phyloP scores from a whole-genome alignment of 768 basidiomycete genomes.

The Suillus ampliporus region DNA sequence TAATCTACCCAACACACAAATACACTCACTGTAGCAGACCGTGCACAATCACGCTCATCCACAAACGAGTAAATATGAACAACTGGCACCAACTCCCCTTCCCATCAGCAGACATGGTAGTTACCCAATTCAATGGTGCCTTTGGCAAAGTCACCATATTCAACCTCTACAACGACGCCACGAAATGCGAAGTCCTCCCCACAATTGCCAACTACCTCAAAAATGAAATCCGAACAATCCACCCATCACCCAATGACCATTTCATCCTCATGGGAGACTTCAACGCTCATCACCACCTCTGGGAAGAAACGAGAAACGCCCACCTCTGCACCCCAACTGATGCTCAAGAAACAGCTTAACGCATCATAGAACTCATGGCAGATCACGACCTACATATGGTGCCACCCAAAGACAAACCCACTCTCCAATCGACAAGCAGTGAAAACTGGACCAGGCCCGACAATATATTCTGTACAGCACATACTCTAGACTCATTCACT shows the following conservation, averaged over 20 bases:
- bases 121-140: constrained; percentile 16
- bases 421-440: constrained; percentile 21
- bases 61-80: constrained; percentile 21
- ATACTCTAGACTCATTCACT: too few species aligned
- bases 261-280: too few species aligned
- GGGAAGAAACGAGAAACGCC: constrained; percentile 28
- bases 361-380: constrained; percentile 25
- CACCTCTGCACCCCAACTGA: constrained; percentile 31
- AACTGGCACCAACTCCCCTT: constrained; percentile 29
- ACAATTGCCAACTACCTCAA: not conserved
- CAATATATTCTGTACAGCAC: constrained; percentile 40
- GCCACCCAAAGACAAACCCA: too few species aligned
- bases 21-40: constrained; percentile 1
- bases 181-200: not conserved
- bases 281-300: constrained; percentile 40
- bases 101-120: constrained; percentile 26
- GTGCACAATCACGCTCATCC: constrained; percentile 26
- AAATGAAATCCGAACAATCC: not conserved
- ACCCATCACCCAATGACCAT: not conserved
- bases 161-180: constrained; percentile 21
- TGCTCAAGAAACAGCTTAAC: constrained; percentile 7
- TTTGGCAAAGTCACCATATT: constrained; percentile 14
- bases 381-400: constrained; percentile 27
- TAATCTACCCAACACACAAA: constrained; percentile 14
- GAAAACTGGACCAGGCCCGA: constrained; percentile 40